Evolutionary conservation across 768 basidiomycete species (phyloP), one percentile per base, ranked within the genome.

Genomic region (Omphalotus guepiniiformis): DNA sequence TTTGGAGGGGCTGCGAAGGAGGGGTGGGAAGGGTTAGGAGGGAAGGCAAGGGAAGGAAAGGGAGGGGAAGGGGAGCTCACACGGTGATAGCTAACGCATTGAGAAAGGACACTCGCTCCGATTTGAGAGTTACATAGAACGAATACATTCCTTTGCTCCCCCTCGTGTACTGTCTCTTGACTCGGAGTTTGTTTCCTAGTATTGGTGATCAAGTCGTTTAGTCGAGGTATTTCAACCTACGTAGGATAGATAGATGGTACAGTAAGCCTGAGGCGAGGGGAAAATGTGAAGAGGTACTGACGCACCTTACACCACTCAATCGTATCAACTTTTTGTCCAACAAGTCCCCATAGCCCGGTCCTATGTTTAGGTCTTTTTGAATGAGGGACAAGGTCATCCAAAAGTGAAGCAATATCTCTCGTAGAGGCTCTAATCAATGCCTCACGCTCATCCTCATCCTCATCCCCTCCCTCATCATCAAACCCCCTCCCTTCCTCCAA

Each of bases 121-220:
- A 87, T 77, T 60, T 87, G 85, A 40, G 82, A 69, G 58, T 86
- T 81, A 64, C 83, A 83, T 32, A 75, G 73, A 47, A 87, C 77
- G 64, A 88, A 86, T 0, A 70, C 77, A 49, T 74, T 73, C 5
- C 78, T n/a, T n/a, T n/a, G n/a, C n/a, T n/a, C n/a, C n/a, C n/a
- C n/a, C n/a, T n/a, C n/a, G n/a, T n/a, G n/a, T n/a, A n/a, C n/a
- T n/a, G n/a, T n/a, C n/a, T n/a, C n/a, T n/a, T n/a, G n/a, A n/a
- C 79, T 27, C 78, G 53, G 39, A 76, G 76, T 54, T 74, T 76
- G 1, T 69, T 48, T 73, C 62, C 6, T 22, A 19, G 16, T 21
- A 21, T 15, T 30, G 22, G 32, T 11, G 23, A 88, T 74, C 16
- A 58, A 60, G 2, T 46, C 53, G 29, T 76, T 78, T 19, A 76